Conservation (phyloP, 1,284 basidiomycete species). For the Cystobasidium sp. region DNA sequence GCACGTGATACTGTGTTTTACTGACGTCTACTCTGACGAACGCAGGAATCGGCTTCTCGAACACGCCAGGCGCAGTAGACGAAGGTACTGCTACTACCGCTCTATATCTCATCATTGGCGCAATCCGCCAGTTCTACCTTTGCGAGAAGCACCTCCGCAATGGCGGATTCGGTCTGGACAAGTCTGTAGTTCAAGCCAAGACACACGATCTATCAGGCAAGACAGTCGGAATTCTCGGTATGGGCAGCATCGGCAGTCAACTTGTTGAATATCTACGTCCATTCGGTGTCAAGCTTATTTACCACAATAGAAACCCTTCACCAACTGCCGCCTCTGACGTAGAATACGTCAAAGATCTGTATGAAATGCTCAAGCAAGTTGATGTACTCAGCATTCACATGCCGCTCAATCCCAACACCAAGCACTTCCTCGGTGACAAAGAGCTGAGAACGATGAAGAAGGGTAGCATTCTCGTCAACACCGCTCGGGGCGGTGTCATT, state of each 20-base stretch:
- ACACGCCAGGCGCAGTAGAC: slow-evolving; percentile 88
- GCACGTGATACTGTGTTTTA: not conserved
- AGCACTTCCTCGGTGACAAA: slow-evolving; percentile 73
- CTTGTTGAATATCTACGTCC: slow-evolving; percentile 56
- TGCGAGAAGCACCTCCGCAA: slow-evolving; percentile 71
- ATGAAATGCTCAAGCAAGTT: slow-evolving; percentile 72
- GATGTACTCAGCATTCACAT: slow-evolving; percentile 71
- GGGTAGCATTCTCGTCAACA: slow-evolving; percentile 78
- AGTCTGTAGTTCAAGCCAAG: slow-evolving; percentile 21
- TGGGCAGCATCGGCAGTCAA: slow-evolving; percentile 78
- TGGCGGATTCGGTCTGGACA: slow-evolving; percentile 46
- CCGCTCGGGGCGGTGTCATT: slow-evolving; percentile 48
- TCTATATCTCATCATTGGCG: slow-evolving; percentile 79
- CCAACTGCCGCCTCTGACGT: slow-evolving; percentile 59
- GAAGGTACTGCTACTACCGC: slow-evolving; percentile 89
- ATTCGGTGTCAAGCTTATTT: slow-evolving; percentile 79
- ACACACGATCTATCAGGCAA: slow-evolving; percentile 75
- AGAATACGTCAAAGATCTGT: slow-evolving; percentile 71
- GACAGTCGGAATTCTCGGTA: slow-evolving; percentile 81
- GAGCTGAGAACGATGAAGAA: slow-evolving; percentile 80
- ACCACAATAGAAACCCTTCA: slow-evolving; percentile 68
- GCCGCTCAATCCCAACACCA: slow-evolving; percentile 69
- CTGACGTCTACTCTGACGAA: not conserved
- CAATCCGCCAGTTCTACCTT: slow-evolving; percentile 75
- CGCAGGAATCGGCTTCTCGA: slow-evolving; percentile 79